Evolutionary conservation across 2,329 filamentous ascomycete species (phyloP), one percentile per base, ranked within the genome.

Genomic region (Colletotrichum zoysiae): DNA sequence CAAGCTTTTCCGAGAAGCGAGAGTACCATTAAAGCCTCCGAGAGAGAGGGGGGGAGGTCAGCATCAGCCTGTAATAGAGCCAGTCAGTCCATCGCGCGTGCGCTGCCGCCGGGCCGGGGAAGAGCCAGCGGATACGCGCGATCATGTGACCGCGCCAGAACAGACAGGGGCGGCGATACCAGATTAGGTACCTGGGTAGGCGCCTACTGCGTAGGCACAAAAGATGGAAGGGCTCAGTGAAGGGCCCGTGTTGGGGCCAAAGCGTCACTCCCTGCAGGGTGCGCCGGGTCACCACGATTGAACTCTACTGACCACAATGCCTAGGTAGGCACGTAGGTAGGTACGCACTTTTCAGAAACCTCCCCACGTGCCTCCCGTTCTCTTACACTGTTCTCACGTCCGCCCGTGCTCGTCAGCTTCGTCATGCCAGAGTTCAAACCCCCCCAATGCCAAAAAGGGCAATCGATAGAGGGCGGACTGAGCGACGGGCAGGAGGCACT

Each of bases 111-210:
- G 30, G 16, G 16, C 30, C 26, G 30, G 16, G 42, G 50, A 30
- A 62, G 58, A 68, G 26, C 64, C 50, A 55, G 20, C 44, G 35
- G 38, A 56, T 33, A 74, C 72, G 70, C 72, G 72, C 55, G 58
- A 53, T 74, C 72, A 74, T 40, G 66, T 73, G 72, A 73, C 65
- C 46, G 20, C 23, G 14, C 14, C 20, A 7, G 12, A 26, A 20
- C 2, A 8, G 33, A 33, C 35, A n/a, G 35, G 35, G 55, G 26
- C 26, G 55, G 26, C 26, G 7, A 58, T 35, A 12, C 48, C 33
- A 9, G 40, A 64, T 33, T 42, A 40, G 53, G 40, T 11, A 42
- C 20, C 63, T n/a, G n/a, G n/a, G 56, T 16, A 44, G n/a, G n/a
- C n/a, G n/a, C n/a, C n/a, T n/a, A n/a, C n/a, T n/a, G n/a, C 33